A percentile compares a stretch with the other conserved stretches of the same genome.
phyloP scores from a whole-genome alignment of 2,329 filamentous ascomycete species.

The Clathrospora elynae region DNA sequence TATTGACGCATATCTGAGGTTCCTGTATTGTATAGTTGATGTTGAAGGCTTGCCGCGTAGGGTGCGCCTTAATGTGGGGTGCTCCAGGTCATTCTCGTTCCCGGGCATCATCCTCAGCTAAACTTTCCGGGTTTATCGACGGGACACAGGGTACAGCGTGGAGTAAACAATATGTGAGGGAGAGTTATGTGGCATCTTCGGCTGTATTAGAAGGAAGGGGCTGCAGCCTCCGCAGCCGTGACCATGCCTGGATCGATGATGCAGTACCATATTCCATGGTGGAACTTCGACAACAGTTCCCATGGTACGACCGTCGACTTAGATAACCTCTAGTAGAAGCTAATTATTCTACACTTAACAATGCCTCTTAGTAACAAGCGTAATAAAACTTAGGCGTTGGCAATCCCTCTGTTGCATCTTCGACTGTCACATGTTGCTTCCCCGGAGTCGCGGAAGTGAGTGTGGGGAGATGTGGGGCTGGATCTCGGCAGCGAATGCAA shows the following conservation, averaged over 20 bases:
- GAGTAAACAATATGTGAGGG: no score
- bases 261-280: no score
- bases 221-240: no score
- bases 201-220: no score
- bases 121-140: neutral
- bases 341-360: no score
- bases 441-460: neutral
- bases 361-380: no score
- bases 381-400: no score
- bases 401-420: no score
- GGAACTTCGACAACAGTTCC: no score
- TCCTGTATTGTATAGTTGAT: conserved; percentile 41
- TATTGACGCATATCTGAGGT: conserved; percentile 45
- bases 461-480: conserved; percentile 16
- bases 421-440: neutral
- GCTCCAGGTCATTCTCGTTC: conserved; percentile 7
- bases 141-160: neutral
- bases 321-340: no score
- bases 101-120: conserved; percentile 3
- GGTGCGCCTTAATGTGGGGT: conserved; percentile 20
- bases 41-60: conserved; percentile 26
- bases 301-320: neutral
- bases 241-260: no score
- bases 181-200: no score
- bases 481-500: conserved; percentile 8